A percentile compares a stretch with the other conserved stretches of the same genome.
These are phyloP conservation scores for Platanus orientalis DNA, from an alignment of 164 flowering plant genomes.

Conservation along the genomic window DNA sequence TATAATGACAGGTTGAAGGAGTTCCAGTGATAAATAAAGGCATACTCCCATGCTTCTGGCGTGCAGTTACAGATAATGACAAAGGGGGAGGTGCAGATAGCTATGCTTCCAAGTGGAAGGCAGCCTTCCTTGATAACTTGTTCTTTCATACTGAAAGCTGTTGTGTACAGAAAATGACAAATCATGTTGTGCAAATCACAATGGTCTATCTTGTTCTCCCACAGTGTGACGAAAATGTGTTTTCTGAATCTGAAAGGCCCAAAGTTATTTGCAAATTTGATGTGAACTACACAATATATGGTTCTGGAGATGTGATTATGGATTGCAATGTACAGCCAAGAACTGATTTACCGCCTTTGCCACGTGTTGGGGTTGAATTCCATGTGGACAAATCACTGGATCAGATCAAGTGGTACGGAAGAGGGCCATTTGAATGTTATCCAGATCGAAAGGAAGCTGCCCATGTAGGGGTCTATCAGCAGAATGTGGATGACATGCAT, in stretches of 20 bases:
- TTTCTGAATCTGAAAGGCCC: constrained; percentile 19
- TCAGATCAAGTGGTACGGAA: constrained; percentile 74
- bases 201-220: constrained; percentile 45
- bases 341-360: constrained; percentile 83
- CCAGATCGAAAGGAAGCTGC: constrained; percentile 94
- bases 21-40: constrained; percentile 59
- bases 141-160: constrained; percentile 53
- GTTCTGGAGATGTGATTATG: constrained; percentile 78
- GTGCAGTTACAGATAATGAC: constrained; percentile 97
- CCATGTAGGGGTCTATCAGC: constrained; percentile 68
- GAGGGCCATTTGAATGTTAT: constrained; percentile 97
- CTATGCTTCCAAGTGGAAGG: constrained; percentile 75
- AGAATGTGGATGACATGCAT: constrained; percentile 66
- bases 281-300: constrained; percentile 56
- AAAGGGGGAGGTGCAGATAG: constrained; percentile 73
- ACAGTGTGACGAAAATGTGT: constrained; percentile 14
- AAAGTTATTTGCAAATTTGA: constrained; percentile 37
- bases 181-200: constrained; percentile 39
- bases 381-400: constrained; percentile 67
- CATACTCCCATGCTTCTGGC: constrained; percentile 88
- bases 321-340: constrained; percentile 60
- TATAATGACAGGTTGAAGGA: constrained; percentile 57
- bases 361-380: constrained; percentile 86
- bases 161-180: constrained; percentile 38
- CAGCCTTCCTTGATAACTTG: constrained; percentile 52